Percentiles rank a stretch among this genome's conserved stretches.
phyloP scores from a whole-genome alignment of 345 rosid species.

The Citrus inodora region DNA sequence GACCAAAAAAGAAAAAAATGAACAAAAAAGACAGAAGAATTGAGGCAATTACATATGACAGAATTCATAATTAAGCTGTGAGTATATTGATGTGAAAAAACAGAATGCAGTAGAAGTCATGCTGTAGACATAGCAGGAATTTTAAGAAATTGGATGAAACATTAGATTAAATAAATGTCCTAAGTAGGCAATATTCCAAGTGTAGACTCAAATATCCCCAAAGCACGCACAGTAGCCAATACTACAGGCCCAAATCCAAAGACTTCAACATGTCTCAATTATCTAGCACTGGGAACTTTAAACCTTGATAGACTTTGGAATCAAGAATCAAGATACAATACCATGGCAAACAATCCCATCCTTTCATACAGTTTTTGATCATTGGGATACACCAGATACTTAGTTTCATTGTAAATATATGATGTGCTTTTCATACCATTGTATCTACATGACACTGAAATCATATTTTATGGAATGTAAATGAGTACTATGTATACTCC shows the following conservation, averaged over 20 bases:
- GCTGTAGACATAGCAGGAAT: not conserved
- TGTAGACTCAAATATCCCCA: not conserved
- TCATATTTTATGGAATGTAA: too few relatives aligned
- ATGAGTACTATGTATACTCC: not conserved
- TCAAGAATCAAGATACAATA: not conserved
- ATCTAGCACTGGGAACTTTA: not conserved
- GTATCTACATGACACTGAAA: not conserved
- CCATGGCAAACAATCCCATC: not conserved
- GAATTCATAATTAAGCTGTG: not conserved
- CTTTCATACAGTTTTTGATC: not conserved
- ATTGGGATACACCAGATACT: not conserved
- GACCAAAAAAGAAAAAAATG: not conserved
- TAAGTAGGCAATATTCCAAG: not conserved
- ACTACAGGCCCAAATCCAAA: not conserved
- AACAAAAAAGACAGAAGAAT: not conserved
- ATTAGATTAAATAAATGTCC: not conserved
- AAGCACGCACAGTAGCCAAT: not conserved
- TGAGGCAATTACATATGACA: not conserved
- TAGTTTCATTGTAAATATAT: not conserved
- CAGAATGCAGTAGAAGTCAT: not conserved
- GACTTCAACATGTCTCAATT: not conserved
- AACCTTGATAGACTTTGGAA: not conserved
- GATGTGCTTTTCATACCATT: not conserved
- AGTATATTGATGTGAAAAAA: not conserved
- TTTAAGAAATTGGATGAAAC: not conserved